Conservation (phyloP, 805 yeast genomes). For the Kazachstania bromeliacearum region DNA sequence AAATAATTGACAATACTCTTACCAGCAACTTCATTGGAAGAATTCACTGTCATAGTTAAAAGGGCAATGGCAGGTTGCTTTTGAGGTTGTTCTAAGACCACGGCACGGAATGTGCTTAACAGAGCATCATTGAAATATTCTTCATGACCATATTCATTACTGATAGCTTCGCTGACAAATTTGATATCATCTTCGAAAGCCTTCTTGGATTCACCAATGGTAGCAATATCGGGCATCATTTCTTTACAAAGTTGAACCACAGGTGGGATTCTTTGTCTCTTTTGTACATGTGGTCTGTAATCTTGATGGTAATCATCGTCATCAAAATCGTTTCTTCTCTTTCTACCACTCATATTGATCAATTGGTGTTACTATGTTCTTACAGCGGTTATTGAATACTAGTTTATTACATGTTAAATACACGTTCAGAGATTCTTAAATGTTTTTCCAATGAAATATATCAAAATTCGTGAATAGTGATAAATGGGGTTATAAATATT, state of each 20-base stretch:
- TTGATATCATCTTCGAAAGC: constrained; percentile 54
- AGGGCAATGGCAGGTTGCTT: constrained; percentile 67
- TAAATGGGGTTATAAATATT: too few species aligned
- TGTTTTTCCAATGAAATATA: too few species aligned
- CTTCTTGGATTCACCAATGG: constrained; percentile 47
- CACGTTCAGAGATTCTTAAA: too few species aligned
- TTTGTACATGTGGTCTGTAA: constrained; percentile 25
- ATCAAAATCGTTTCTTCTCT: constrained; percentile 19
- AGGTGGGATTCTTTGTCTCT: constrained; percentile 35
- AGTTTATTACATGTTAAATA: too few species aligned
- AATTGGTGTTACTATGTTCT: too few species aligned
- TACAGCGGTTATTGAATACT: too few species aligned
- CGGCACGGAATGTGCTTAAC: constrained; percentile 55
- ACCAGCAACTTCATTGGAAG: constrained; percentile 56
- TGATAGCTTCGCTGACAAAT: constrained; percentile 57
- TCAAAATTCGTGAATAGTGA: too few species aligned
- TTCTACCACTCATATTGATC: constrained; percentile 14
- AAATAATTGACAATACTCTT: constrained; percentile 59
- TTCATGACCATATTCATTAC: constrained; percentile 54
- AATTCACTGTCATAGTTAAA: constrained; percentile 55
- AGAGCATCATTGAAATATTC: constrained; percentile 50
- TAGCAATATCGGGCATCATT: constrained; percentile 42
- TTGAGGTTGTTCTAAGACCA: constrained; percentile 83
- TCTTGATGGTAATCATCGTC: constrained; percentile 27
- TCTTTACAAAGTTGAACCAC: constrained; percentile 38